Evolutionary conservation across 202 grass and related monocot species (phyloP).

Genomic region (Zizania palustris): DNA sequence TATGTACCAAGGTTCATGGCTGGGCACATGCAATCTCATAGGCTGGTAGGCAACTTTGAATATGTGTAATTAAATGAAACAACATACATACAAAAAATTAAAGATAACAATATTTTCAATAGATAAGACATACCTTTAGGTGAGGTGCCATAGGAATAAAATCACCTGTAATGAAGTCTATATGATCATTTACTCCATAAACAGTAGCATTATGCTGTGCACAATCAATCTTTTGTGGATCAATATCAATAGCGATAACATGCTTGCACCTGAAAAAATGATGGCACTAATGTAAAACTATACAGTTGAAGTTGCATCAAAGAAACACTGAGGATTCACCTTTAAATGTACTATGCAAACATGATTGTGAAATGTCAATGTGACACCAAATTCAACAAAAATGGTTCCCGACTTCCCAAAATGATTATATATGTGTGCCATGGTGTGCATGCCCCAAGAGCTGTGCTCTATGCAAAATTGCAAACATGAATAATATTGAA

Average conservation of each 20-base stretch:
- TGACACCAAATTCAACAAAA: constrained; percentile 1
- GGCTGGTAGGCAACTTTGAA: background rate
- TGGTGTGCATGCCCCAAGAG: background rate
- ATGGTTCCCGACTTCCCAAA: background rate
- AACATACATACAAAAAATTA: constrained; percentile 6
- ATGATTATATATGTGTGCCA: background rate
- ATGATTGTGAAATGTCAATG: background rate
- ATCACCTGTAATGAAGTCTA: constrained; percentile 87
- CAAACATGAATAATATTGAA: constrained; percentile 16
- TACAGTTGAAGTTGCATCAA: background rate
- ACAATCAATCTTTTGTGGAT: constrained; percentile 81
- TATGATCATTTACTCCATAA: constrained; percentile 73
- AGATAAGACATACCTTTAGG: constrained; percentile 67
- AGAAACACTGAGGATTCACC: constrained; percentile 17
- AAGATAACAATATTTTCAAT: constrained; percentile 27
- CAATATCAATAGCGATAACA: constrained; percentile 94
- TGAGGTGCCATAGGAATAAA: constrained; percentile 57
- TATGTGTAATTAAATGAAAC: background rate
- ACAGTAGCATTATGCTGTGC: constrained; percentile 87
- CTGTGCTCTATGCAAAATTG: background rate
- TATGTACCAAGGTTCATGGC: background rate
- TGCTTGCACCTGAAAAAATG: constrained; percentile 67
- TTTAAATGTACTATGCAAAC: background rate
- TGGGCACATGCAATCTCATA: constrained; percentile 5
- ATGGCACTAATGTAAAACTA: constrained; percentile 15